Evolutionary conservation across 2,329 filamentous ascomycete species (phyloP), one percentile per base, ranked within the genome.

Genomic region (Penicillium sp.): DNA sequence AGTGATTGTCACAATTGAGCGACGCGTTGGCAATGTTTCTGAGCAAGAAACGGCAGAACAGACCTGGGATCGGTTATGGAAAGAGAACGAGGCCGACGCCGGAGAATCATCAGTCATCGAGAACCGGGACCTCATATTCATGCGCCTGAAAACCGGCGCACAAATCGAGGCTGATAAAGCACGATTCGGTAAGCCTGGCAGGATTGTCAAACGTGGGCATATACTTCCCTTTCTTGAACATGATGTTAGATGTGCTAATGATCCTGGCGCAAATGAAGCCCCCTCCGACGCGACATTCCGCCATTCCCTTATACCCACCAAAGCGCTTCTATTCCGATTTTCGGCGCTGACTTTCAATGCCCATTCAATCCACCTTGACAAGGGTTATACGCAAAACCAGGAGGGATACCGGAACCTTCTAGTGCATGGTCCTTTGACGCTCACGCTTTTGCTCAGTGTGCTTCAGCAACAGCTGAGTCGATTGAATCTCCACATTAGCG

Each of bases 331-430:
- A 50, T 96, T 96, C 76, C 85, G 92, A 55, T 97, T 93, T 78
- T 94, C 89, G 18, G 91, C 91, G 0, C 82, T 99, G 32, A 93
- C 89, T 2, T 92, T 91, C 78, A 99, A 99, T 72, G 90, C 91
- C 1, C 94, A 99, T 73, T 80, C 82, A 14, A 97, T 99, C 63
- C 94, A 99, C 74, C 80, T 96, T 19, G 89, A 97, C 70, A 81
- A 80, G 1, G 68, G 80, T 40, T 95, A 90, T 73, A 86, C 85
- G 47, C 81, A 81, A 36, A 76, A 82, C 11, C 77, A 86, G 11
- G 94, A 97, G 71, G 89, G 89, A 10, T 86, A 95, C 69, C 80
- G 80, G 5, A 83, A 86, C 56, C 78, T 91, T 26, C 80, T 97
- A 14, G 89, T 97, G 51, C 94, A 97, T 66, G 94, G 94, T 0